Evolutionary conservation across 192 early-diverging fungal genomes (phyloP).

Genomic region (Backusella morwellensis): DNA sequence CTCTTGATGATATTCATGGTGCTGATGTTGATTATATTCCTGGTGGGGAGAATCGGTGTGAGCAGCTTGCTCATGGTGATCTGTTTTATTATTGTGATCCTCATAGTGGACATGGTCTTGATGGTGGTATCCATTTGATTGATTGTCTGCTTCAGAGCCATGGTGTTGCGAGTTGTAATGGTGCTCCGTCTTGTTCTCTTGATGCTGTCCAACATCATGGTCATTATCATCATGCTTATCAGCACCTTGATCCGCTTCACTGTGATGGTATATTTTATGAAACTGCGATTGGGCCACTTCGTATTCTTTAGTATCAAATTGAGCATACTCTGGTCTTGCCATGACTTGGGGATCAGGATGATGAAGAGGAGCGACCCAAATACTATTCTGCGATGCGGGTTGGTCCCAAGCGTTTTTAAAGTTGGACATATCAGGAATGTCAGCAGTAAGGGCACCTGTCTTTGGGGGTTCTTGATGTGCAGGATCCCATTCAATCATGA

Average conservation of each 20-base stretch:
- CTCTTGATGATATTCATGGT: background rate
- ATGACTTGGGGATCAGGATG: conserved; percentile 17
- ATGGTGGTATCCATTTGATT: background rate
- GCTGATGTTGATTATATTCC: background rate
- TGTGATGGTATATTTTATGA: background rate
- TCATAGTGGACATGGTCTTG: background rate
- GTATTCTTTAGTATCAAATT: background rate
- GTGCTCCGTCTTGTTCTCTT: background rate
- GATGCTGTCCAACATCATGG: too few species aligned
- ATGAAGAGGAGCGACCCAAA: conserved; percentile 23
- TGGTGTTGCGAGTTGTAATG: background rate
- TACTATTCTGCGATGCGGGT: background rate
- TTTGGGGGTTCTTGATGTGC: conserved; percentile 19
- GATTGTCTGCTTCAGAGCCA: background rate
- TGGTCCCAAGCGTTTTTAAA: conserved; percentile 33
- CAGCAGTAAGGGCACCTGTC: conserved; percentile 5
- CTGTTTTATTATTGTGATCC: background rate
- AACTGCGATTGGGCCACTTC: background rate
- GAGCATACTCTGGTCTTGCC: conserved; percentile 11
- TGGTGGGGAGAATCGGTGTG: background rate
- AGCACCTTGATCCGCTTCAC: background rate
- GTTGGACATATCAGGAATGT: conserved; percentile 18
- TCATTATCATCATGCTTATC: background rate
- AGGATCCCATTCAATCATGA: conserved; percentile 29
- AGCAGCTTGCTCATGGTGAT: background rate